Base-by-base conservation (phyloP, 2,329 filamentous ascomycete species). In the Neonectria faginata region DNA sequence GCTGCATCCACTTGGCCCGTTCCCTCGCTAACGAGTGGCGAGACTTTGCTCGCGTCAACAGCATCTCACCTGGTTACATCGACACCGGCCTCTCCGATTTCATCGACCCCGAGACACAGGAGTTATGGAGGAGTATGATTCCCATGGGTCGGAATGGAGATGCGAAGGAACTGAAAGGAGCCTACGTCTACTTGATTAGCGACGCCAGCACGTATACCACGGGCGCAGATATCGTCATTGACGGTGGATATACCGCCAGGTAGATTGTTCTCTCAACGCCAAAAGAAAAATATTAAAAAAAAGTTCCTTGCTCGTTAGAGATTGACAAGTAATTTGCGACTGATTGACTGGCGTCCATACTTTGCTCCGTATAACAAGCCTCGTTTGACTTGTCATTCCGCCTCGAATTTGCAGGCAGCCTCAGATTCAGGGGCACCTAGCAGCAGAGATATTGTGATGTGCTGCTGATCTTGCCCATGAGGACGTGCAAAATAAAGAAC, bases 141-240 rank as follows among this genome's bases (percentile, higher is more conserved):
- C 78, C 79, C 2, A 69, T 86, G 16, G 84, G 86, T 41, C 83
- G 88, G 65, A 84, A 89, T 66, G 88, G 86, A 27, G 84, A 90
- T 71, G 87, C 88, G 3, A 89, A 88, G 80, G 88, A 90, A 80
- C 80, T 90, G 67, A 90, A 90, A 82, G 88, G 86, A 5, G 75
- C 84, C 14, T 87, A 86, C 67, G 75, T 86, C 41, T 86, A 86
- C 71, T 76, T 86, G 31, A 82, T 81, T n/a, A 84, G 82, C 29
- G 83, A 85, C 63, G 84, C 84, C 2, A 80, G 78, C 36, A 82
- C 80, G 16, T 86, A 85, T 73, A 84, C 80, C 70, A 86, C 84
- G 11, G 84, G 84, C 47, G 79, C 80, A 53, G 83, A 85, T 68
- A 70, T 85, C 33, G 62, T 85, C 52, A 82, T 85, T 66, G 83